Percentiles rank a stretch among this genome's conserved stretches.
Evolutionary conservation across 1,139 yeast genomes (phyloP).

Genomic region (Suhomyces guaymorum): DNA sequence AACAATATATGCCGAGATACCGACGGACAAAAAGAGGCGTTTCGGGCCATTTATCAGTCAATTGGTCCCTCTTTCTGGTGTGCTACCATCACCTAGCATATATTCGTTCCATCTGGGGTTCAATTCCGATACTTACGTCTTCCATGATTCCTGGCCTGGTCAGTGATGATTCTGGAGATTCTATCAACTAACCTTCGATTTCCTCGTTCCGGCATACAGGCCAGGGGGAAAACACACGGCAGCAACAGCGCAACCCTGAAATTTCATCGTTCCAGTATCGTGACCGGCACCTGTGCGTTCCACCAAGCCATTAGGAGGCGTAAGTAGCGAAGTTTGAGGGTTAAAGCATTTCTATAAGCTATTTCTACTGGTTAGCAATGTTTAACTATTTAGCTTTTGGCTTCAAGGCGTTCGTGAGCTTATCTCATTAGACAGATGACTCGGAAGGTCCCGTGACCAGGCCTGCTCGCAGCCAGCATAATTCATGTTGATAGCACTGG

Average conservation of each 20-base stretch:
- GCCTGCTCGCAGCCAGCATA: not conserved
- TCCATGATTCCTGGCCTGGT: conserved; percentile 5
- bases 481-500: conserved; percentile 4
- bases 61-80: too few relatives aligned
- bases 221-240: conserved; percentile 6
- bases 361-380: too few relatives aligned
- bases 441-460: too few relatives aligned
- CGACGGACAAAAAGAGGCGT: too few relatives aligned
- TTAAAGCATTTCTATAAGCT: too few relatives aligned
- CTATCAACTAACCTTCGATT: not conserved
- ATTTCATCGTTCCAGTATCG: not conserved
- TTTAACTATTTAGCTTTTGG: too few relatives aligned
- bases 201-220: conserved; percentile 5
- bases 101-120: too few relatives aligned
- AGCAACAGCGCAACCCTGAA: conserved; percentile 5
- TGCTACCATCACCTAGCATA: too few relatives aligned
- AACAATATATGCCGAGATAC: too few relatives aligned
- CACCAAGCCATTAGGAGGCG: too few relatives aligned
- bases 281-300: not conserved
- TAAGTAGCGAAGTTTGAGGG: too few relatives aligned
- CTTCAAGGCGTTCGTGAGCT: not conserved
- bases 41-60: too few relatives aligned
- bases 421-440: not conserved
- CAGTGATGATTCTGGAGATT: not conserved
- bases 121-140: conserved; percentile 10